These are phyloP conservation scores for Saccharomycopsis crataegensis DNA, from an alignment of 1,139 yeast genomes.

Conservation along the genomic window DNA sequence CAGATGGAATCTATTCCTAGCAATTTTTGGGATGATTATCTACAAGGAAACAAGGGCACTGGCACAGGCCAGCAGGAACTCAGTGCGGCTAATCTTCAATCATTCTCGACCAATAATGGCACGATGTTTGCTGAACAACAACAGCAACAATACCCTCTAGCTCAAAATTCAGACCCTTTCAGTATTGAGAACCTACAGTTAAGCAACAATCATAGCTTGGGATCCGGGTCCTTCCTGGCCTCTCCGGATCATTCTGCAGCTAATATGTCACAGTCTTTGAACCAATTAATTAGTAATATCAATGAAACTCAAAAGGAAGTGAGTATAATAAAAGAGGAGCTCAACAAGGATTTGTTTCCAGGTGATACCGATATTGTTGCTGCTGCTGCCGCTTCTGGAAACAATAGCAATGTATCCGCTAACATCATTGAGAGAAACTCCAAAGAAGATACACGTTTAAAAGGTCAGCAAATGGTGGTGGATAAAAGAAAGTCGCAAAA, in stretches of 20 bases:
- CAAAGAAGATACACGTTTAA: not conserved
- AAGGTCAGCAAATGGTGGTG: not conserved
- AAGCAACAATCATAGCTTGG: not conserved
- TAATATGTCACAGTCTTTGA: conserved; percentile 3
- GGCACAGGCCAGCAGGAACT: conserved; percentile 5
- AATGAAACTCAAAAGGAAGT: conserved; percentile 12
- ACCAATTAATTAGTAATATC: conserved; percentile 5
- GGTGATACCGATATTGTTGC: not conserved
- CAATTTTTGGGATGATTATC: conserved; percentile 13
- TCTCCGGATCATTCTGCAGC: not conserved
- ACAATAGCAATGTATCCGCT: not conserved
- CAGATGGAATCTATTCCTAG: not conserved
- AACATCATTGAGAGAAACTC: not conserved
- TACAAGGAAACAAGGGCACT: not conserved
- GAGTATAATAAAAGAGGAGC: conserved; percentile 8
- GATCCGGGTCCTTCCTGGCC: not conserved
- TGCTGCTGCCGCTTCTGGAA: not conserved
- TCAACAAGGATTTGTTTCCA: not conserved
- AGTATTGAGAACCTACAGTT: not conserved
- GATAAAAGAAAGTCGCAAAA: conserved; percentile 72
- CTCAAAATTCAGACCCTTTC: not conserved
- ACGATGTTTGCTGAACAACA: not conserved
- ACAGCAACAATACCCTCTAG: not conserved
- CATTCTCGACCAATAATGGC: not conserved
- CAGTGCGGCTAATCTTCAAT: conserved; percentile 14